phyloP scores from a whole-genome alignment of 768 basidiomycete species.

The Pleurotus tuber-regium region DNA sequence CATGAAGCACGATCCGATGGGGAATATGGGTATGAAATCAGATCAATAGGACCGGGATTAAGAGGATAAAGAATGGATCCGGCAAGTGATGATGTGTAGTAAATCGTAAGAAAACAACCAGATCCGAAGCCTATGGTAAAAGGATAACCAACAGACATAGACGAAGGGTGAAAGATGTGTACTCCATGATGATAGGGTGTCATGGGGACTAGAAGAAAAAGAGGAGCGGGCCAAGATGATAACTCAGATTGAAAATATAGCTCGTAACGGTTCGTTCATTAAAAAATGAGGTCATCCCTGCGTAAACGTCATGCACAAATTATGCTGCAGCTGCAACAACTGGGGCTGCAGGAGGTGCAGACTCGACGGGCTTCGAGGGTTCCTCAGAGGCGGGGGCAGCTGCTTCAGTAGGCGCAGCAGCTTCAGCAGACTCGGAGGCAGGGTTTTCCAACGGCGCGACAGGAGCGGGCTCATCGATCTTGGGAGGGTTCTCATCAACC shows the following conservation, averaged over 20 bases:
- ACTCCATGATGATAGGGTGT: constrained; percentile 39
- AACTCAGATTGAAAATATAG: constrained; percentile 28
- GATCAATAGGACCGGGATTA: constrained; percentile 66
- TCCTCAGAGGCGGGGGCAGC: constrained; percentile 28
- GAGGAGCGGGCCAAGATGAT: constrained; percentile 26
- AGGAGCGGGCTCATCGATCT: constrained; percentile 79
- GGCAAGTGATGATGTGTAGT: constrained; percentile 51
- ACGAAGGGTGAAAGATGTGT: constrained; percentile 29
- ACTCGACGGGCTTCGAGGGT: constrained; percentile 37
- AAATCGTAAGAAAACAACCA: constrained; percentile 42
- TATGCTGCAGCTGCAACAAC: constrained; percentile 82
- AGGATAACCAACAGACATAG: too few relatives aligned
- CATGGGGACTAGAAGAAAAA: constrained; percentile 33
- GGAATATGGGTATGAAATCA: constrained; percentile 59
- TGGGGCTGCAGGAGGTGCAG: constrained; percentile 47
- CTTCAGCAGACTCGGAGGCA: constrained; percentile 44
- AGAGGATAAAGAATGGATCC: constrained; percentile 56
- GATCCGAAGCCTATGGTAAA: constrained; percentile 59
- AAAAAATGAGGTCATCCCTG: constrained; percentile 21
- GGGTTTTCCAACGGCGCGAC: constrained; percentile 86
- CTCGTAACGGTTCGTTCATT: constrained; percentile 46
- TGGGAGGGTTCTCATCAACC: constrained; percentile 87
- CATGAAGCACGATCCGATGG: constrained; percentile 56
- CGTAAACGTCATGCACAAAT: constrained; percentile 20
- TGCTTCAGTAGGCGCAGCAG: constrained; percentile 30